Percentiles rank a stretch among this genome's conserved stretches.
Evolutionary conservation across 306 rosid species (phyloP).

Genomic region (Trifolium fragiferum): DNA sequence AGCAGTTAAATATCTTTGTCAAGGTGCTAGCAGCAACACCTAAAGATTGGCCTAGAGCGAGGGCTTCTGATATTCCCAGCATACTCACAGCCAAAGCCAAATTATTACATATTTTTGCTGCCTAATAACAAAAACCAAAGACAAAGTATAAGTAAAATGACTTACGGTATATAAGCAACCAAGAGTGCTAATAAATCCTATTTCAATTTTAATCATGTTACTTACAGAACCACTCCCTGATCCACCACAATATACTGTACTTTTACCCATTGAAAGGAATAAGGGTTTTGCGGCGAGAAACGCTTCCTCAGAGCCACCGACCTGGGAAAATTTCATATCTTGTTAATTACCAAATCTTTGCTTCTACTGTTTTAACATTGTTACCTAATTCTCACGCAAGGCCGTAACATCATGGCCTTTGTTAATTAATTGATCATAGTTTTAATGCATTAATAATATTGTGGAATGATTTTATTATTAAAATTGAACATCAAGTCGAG

Average conservation of each 20-base stretch:
- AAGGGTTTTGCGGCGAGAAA: conserved; percentile 68
- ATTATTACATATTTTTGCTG: conserved; percentile 94
- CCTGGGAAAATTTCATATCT: conserved; percentile 58
- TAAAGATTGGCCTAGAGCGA: conserved; percentile 86
- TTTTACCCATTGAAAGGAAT: conserved; percentile 84
- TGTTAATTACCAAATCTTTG: conserved; percentile 18
- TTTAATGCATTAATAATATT: conserved; percentile 17
- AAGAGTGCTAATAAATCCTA: not conserved
- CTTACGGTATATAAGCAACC: conserved; percentile 5
- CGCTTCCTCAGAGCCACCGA: conserved; percentile 91
- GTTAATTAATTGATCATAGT: conserved; percentile 8
- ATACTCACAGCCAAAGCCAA: conserved; percentile 94
- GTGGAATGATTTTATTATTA: not conserved
- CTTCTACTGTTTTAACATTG: conserved; percentile 19
- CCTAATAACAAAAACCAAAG: conserved; percentile 55
- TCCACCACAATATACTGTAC: conserved; percentile 77
- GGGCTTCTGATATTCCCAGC: conserved; percentile 96
- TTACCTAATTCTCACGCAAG: conserved; percentile 14
- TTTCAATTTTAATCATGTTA: conserved; percentile 33
- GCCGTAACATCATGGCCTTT: not conserved
- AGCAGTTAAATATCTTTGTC: conserved; percentile 82
- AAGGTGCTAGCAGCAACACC: conserved; percentile 82
- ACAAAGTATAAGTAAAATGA: conserved; percentile 4
- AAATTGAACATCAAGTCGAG: not conserved
- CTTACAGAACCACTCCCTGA: conserved; percentile 98